Conservation (phyloP, 768 basidiomycete genomes). For the Macrolepiota dolichaula region DNA sequence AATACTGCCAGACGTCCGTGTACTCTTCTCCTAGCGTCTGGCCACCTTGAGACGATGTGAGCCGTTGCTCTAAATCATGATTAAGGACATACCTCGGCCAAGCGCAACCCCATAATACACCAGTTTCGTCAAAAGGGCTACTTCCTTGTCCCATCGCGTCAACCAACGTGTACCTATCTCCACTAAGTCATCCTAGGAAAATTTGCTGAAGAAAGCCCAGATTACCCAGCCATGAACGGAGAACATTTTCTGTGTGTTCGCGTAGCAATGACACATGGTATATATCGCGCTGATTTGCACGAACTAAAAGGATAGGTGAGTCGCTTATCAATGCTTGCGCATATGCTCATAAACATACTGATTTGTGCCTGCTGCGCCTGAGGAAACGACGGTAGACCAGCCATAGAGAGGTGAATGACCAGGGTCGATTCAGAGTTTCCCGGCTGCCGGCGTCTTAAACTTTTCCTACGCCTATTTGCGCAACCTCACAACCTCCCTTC, state of each 20-base stretch:
- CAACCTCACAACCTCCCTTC: conserved; percentile 13
- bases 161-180: conserved; percentile 74
- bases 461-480: conserved; percentile 14
- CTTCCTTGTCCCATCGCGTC: conserved; percentile 76
- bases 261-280: conserved; percentile 72
- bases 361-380: conserved; percentile 83
- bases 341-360: conserved; percentile 45
- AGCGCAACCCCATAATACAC: conserved; percentile 73
- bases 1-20: conserved; percentile 78
- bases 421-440: background rate
- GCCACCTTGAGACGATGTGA: conserved; percentile 40
- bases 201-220: conserved; percentile 3
- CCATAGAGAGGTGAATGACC: conserved; percentile 1
- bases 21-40: conserved; percentile 93
- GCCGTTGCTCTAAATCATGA: background rate
- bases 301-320: conserved; percentile 44
- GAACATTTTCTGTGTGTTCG: conserved; percentile 71
- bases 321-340: background rate
- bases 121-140: conserved; percentile 65
- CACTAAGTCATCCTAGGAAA: conserved; percentile 5
- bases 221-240: conserved; percentile 77
- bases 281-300: conserved; percentile 81
- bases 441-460: conserved; percentile 1
- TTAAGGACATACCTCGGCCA: conserved; percentile 54
- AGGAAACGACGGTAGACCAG: conserved; percentile 52